Conservation (phyloP, 2,329 filamentous ascomycete species). For the Xylaria polymorpha region DNA sequence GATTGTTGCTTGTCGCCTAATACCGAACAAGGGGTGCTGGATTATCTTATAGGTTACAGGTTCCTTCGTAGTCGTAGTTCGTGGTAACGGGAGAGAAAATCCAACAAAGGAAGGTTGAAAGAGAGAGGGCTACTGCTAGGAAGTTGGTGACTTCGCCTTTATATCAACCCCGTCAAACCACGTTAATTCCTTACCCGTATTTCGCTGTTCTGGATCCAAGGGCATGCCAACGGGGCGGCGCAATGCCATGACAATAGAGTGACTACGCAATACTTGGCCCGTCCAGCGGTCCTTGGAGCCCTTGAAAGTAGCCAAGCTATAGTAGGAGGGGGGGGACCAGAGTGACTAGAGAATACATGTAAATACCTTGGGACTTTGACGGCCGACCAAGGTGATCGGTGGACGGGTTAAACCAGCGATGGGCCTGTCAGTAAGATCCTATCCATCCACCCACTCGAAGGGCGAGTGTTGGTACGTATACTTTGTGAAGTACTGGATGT, state of each 20-base stretch:
- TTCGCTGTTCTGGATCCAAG: conserved; percentile 3
- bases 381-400: conserved; percentile 26
- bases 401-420: conserved; percentile 23
- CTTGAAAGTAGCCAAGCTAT: conserved; percentile 23
- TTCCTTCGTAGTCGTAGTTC: conserved; percentile 4
- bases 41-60: conserved; percentile 2
- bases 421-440: conserved; percentile 31
- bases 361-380: conserved; percentile 29
- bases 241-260: conserved; percentile 36
- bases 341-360: conserved; percentile 38
- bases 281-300: conserved; percentile 19
- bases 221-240: conserved; percentile 26
- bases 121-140: conserved; percentile 6
- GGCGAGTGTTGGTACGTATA: conserved; percentile 13
- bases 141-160: conserved; percentile 28
- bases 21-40: neutral
- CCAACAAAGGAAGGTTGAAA: conserved; percentile 12
- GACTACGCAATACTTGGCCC: conserved; percentile 26
- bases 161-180: conserved; percentile 24
- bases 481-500: conserved; percentile 19
- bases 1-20: neutral
- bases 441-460: conserved; percentile 25
- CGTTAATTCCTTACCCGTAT: neutral
- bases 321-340: conserved; percentile 14
- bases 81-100: neutral